phyloP scores from a whole-genome alignment of 768 basidiomycete species.

The Lactarius trivialis region DNA sequence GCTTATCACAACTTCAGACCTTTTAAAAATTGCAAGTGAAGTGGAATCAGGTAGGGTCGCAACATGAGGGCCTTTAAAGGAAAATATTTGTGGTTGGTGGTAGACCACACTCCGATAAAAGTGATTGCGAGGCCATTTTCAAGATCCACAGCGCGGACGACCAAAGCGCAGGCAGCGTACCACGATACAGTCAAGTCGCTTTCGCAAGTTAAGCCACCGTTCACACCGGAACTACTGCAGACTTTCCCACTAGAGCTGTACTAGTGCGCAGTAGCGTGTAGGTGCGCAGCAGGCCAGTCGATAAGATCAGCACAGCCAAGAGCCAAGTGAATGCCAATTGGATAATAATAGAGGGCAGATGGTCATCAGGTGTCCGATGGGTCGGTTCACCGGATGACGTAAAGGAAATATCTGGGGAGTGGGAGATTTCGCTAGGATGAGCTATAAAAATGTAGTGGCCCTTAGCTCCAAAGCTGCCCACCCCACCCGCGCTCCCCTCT shows the following conservation, averaged over 20 bases:
- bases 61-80: not conserved
- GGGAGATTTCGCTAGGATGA: not conserved
- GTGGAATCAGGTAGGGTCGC: not conserved
- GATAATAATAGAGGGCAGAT: not conserved
- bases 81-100: not conserved
- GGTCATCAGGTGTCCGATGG: not conserved
- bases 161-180: not conserved
- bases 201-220: not conserved
- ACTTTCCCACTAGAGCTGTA: not conserved
- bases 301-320: not conserved
- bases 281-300: not conserved
- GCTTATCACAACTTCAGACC: not conserved
- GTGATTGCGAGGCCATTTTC: not conserved
- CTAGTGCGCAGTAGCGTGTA: not conserved
- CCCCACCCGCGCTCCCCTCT: not conserved
- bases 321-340: not conserved
- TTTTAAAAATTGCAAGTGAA: not conserved
- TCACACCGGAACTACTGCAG: not conserved
- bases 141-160: not conserved
- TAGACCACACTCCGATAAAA: not conserved
- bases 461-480: not conserved
- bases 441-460: not conserved
- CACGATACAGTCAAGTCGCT: not conserved
- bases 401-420: not conserved
- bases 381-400: not conserved